Base-by-base conservation (phyloP, 1,284 basidiomycete genomes). In the Cronartium ribicola region DNA sequence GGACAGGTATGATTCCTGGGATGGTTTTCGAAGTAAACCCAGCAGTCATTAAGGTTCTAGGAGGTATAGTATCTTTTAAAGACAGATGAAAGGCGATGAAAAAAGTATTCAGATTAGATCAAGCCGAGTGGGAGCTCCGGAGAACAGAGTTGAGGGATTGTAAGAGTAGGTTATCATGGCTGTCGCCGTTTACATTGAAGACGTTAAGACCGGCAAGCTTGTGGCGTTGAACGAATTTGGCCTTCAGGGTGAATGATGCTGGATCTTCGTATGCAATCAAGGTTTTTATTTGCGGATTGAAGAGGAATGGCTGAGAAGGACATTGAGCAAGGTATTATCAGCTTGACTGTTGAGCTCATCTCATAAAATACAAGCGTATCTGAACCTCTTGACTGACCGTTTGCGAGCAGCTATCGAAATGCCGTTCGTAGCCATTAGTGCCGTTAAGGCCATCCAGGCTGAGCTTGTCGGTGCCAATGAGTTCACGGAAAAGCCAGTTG, bases 201-300 rank as follows among this genome's bases (percentile, higher is more conserved):
- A 71, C 61, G 36, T 71, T 71, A 20, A 71, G 41, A 37, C 68
- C 68, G 5, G 22, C 61, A 22, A 71, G 20, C n/a, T 62, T 62
- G 17, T 51, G 51, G 3, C 29, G 40, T 37, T 39, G 44, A n/a
- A 48, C 68, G 40, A 51, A 64, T 8, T 36, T 22, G 4, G 68
- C 46, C 61, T 71, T 71, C 13, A 44, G 41, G 20, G 68, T 46
- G 7, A 71, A 20, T 8, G 68, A 71, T 37, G 43, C 46, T 5
- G 61, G 29, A 46, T 71, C 68, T 20, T 71, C 68, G 61, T 71
- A 71, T 36, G 68, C 59, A 55, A 71, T 71, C 22, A 71, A 55
- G 40, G 39, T 36, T 22, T 71, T 71, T 22, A 17, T 71, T 5
- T 60, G 55, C 39, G 68, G 61, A n/a, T 71, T 40, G 61, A 71